Evolutionary conservation across 768 basidiomycete species (phyloP).

Genomic region (Chalciporus pseudorubinellus): DNA sequence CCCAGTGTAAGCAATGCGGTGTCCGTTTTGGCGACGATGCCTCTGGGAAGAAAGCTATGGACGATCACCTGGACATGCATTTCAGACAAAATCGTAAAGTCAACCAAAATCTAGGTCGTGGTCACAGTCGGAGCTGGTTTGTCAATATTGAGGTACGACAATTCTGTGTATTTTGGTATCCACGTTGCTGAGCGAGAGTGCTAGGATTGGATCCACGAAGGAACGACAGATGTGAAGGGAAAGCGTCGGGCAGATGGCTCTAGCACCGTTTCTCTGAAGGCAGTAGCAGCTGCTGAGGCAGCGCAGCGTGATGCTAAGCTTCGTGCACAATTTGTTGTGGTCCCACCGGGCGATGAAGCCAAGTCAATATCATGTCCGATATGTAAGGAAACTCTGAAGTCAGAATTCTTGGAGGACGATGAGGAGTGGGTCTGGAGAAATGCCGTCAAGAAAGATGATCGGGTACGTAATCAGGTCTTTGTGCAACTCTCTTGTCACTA

Average conservation of each 20-base stretch:
- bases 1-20: conserved; percentile 93
- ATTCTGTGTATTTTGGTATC: background rate
- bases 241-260: conserved; percentile 60
- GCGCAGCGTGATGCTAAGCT: conserved; percentile 76
- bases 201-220: conserved; percentile 88
- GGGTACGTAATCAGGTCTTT: conserved; percentile 47
- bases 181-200: conserved; percentile 11
- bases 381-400: conserved; percentile 91
- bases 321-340: conserved; percentile 76
- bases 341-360: conserved; percentile 88
- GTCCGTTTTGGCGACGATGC: conserved; percentile 76
- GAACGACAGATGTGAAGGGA: conserved; percentile 57
- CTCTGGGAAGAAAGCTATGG: conserved; percentile 70
- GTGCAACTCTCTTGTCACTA: background rate
- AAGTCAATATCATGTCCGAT: conserved; percentile 86
- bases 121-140: conserved; percentile 90
- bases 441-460: conserved; percentile 78
- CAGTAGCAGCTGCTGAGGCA: conserved; percentile 57
- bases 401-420: conserved; percentile 91
- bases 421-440: conserved; percentile 99
- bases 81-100: conserved; percentile 90
- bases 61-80: conserved; percentile 94
- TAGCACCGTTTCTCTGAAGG: conserved; percentile 52
- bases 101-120: conserved; percentile 73
- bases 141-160: conserved; percentile 70